Evolutionary conservation across 208 protist species (phyloP).

Genomic region (Leishmania arabica): DNA sequence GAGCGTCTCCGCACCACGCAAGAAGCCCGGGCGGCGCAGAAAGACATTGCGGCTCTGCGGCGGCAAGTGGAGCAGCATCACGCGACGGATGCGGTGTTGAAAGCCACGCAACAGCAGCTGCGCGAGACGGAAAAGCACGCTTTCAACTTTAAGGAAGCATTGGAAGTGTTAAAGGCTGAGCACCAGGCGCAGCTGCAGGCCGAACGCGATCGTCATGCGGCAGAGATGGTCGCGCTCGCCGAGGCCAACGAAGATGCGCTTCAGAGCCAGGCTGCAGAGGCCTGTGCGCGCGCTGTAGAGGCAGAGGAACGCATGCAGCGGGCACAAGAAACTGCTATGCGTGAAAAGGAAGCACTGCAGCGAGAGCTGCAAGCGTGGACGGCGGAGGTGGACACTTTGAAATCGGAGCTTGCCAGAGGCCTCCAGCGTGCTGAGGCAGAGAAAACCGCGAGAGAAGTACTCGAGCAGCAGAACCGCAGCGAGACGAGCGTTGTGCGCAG

Average conservation of each 20-base stretch:
- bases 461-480: slow-evolving; percentile 22
- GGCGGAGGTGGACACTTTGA: slow-evolving; percentile 21
- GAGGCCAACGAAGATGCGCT: slow-evolving; percentile 13
- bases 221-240: slow-evolving; percentile 11
- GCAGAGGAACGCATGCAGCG: slow-evolving; percentile 8
- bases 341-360: slow-evolving; percentile 29
- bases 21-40: slow-evolving; percentile 26
- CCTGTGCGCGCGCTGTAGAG: slow-evolving; percentile 1
- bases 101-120: slow-evolving; percentile 27
- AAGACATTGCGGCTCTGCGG: slow-evolving; percentile 13
- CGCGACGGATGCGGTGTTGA: slow-evolving; percentile 13
- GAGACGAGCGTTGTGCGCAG: slow-evolving; percentile 18
- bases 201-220: slow-evolving; percentile 9
- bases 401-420: background rate
- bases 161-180: slow-evolving; percentile 18
- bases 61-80: slow-evolving; percentile 14
- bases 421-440: slow-evolving; percentile 19
- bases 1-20: slow-evolving; percentile 22
- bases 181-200: slow-evolving; percentile 11
- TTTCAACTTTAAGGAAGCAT: slow-evolving; percentile 26
- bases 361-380: slow-evolving; percentile 28
- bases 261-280: background rate
- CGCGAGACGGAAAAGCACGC: slow-evolving; percentile 26
- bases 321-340: slow-evolving; percentile 11
- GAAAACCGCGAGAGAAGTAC: slow-evolving; percentile 10